A percentile compares a stretch with the other conserved stretches of the same genome.
phyloP scores from a whole-genome alignment of 306 rosid species.

The Malus asiatica region DNA sequence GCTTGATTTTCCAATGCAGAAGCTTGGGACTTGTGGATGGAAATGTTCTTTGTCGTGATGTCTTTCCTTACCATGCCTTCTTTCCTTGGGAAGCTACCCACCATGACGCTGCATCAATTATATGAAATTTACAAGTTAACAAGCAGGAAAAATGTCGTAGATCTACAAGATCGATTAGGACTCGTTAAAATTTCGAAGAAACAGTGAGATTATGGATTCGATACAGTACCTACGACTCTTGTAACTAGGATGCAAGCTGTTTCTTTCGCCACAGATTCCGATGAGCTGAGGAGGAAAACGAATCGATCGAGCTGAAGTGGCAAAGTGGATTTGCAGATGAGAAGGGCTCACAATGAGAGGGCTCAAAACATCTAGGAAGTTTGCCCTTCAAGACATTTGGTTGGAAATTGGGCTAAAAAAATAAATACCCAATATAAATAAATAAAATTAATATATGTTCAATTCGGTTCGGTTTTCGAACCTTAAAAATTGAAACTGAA shows the following conservation, averaged over 20 bases:
- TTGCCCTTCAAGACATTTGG: too few species aligned
- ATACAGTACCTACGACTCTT: slow-evolving; percentile 66
- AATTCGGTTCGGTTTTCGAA: too few species aligned
- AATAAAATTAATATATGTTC: too few species aligned
- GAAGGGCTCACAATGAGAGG: neutral
- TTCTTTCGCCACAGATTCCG: slow-evolving; percentile 48
- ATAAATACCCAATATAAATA: too few species aligned
- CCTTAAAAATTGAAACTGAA: too few species aligned
- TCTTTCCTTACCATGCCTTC: slow-evolving; percentile 97
- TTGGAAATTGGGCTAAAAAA: too few species aligned
- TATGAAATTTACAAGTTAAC: neutral
- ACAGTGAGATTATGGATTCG: neutral
- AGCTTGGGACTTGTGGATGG: slow-evolving; percentile 92
- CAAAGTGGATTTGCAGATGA: neutral
- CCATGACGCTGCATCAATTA: slow-evolving; percentile 60
- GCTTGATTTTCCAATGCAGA: slow-evolving; percentile 90
- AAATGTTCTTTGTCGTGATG: slow-evolving; percentile 84
- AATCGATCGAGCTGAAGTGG: neutral
- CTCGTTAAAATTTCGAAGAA: neutral
- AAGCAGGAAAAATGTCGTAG: neutral
- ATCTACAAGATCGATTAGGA: neutral
- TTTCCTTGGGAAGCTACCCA: slow-evolving; percentile 97
- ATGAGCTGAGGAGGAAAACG: slow-evolving; percentile 6
- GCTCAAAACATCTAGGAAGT: too few species aligned
- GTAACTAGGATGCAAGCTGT: slow-evolving; percentile 88